Evolutionary conservation across 306 rosid species (phyloP).

Genomic region (Dryas octopetala): DNA sequence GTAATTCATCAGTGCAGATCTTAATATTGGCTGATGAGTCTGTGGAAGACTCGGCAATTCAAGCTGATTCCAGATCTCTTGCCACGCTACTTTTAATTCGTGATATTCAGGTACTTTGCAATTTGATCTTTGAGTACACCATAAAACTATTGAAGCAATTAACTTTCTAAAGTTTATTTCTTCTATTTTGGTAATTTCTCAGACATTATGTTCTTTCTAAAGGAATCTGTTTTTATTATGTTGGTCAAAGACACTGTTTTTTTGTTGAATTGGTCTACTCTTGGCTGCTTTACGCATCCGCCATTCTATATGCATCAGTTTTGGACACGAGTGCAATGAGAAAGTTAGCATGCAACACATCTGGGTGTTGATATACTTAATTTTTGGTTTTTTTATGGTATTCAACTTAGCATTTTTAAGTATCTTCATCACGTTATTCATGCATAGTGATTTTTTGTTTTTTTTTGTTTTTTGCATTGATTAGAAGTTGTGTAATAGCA

Average conservation of each 20-base stretch:
- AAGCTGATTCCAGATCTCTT: slow-evolving; percentile 97
- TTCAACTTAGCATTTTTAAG: too few relatives aligned
- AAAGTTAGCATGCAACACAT: not conserved
- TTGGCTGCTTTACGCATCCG: not conserved
- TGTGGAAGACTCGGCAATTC: slow-evolving; percentile 94
- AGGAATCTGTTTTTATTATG: not conserved
- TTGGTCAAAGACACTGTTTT: not conserved
- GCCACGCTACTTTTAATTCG: slow-evolving; percentile 90
- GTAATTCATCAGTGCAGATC: slow-evolving; percentile 47
- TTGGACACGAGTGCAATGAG: not conserved
- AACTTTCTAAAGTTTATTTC: not conserved
- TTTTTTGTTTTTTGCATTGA: not conserved
- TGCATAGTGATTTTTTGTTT: not conserved
- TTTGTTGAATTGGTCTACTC: not conserved
- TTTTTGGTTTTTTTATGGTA: not conserved
- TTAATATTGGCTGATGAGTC: slow-evolving; percentile 94
- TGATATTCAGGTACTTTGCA: slow-evolving; percentile 69
- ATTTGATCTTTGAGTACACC: slow-evolving; percentile 16
- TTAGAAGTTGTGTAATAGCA: not conserved
- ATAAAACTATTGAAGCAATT: not conserved
- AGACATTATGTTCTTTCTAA: not conserved
- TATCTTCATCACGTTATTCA: not conserved
- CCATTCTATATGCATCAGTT: not conserved
- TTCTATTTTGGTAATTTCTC: not conserved
- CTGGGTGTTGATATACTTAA: not conserved